phyloP scores from a whole-genome alignment of 1,284 basidiomycete species.

The Macrocybe sp. region DNA sequence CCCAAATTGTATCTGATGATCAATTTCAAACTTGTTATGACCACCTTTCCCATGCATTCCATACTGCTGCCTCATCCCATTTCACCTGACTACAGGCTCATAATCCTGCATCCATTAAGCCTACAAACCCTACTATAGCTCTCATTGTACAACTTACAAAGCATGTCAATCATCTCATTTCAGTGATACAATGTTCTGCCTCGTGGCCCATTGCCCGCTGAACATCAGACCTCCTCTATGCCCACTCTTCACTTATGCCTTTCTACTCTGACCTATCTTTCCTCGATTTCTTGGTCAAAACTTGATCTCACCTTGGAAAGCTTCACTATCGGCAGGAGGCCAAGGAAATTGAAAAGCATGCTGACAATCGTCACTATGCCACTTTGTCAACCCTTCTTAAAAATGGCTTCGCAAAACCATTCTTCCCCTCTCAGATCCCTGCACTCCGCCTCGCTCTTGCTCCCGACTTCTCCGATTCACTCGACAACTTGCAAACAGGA shows the following conservation, averaged over 20 bases:
- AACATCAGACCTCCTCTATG: no score
- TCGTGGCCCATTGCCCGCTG: no score
- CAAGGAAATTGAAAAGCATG: not conserved
- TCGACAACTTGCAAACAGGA: not conserved
- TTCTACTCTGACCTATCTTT: not conserved
- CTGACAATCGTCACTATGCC: not conserved
- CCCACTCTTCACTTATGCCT: not conserved
- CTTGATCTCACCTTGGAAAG: not conserved
- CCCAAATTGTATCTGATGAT: not conserved
- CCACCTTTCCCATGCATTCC: not conserved
- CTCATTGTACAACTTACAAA: not conserved
- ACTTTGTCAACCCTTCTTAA: not conserved
- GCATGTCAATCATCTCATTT: not conserved
- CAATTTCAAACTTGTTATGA: not conserved
- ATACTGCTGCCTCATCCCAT: not conserved
- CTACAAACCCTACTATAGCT: not conserved
- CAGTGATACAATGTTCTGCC: not conserved
- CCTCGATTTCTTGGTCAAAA: not conserved
- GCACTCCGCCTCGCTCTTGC: not conserved
- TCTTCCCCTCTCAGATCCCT: no score
- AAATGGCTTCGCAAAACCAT: not conserved
- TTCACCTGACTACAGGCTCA: not conserved
- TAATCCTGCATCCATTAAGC: no score
- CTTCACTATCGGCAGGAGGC: not conserved
- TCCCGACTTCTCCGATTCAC: not conserved